phyloP scores from a whole-genome alignment of 2,329 filamentous ascomycete genomes.

The Microdochium trichocladiopsis region DNA sequence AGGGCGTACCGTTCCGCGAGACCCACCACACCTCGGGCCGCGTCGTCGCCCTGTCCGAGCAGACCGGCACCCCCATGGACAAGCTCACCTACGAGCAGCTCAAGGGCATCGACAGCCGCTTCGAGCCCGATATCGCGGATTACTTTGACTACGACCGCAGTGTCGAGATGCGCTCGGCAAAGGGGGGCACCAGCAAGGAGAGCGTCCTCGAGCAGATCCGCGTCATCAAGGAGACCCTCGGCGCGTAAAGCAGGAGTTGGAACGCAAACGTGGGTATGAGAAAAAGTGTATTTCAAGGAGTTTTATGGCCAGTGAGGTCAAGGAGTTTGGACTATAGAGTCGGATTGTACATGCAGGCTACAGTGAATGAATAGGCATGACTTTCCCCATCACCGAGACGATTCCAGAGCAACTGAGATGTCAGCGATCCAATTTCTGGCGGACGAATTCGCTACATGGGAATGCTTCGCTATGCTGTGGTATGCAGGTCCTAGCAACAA shows the following conservation, averaged over 20 bases:
- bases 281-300: neutral
- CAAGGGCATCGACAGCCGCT: slow-evolving; percentile 54
- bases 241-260: slow-evolving; percentile 4
- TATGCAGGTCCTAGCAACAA: too few relatives aligned
- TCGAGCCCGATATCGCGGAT: slow-evolving; percentile 61
- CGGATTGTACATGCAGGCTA: too few relatives aligned
- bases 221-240: slow-evolving; percentile 32
- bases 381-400: too few relatives aligned
- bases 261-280: neutral
- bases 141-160: slow-evolving; percentile 77
- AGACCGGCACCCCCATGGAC: slow-evolving; percentile 62
- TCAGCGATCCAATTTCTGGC: too few relatives aligned
- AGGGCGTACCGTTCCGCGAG: slow-evolving; percentile 74
- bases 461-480: too few relatives aligned
- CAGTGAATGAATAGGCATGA: too few relatives aligned
- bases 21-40: slow-evolving; percentile 76
- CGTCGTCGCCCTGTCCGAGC: slow-evolving; percentile 66
- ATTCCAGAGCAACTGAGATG: too few relatives aligned
- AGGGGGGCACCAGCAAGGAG: slow-evolving; percentile 70
- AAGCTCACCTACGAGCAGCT: slow-evolving; percentile 61
- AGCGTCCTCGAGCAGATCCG: slow-evolving; percentile 59
- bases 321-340: too few relatives aligned
- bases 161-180: slow-evolving; percentile 71
- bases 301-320: too few relatives aligned
- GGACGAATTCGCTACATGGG: too few relatives aligned